A percentile compares a stretch with the other conserved stretches of the same genome.
phyloP scores from a whole-genome alignment of 129 eudicot genomes.

The Ambrosia trifida region DNA sequence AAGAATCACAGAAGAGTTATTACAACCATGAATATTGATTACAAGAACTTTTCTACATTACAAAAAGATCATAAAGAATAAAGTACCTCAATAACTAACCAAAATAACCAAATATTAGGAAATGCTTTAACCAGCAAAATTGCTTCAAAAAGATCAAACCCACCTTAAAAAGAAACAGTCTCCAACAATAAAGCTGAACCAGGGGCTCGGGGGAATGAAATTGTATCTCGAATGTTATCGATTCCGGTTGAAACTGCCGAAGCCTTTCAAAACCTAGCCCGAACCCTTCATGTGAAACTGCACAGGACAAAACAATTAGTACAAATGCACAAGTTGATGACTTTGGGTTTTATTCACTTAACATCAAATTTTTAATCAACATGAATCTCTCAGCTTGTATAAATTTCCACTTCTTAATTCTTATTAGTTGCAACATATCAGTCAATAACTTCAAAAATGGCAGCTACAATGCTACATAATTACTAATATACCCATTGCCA shows the following conservation, averaged over 20 bases:
- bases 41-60: too few relatives aligned
- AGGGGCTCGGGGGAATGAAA: slow-evolving; percentile 94
- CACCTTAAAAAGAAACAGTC: too few relatives aligned
- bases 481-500: background rate
- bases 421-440: slow-evolving; percentile 1
- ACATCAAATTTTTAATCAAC: background rate
- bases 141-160: too few relatives aligned
- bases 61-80: too few relatives aligned
- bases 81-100: too few relatives aligned
- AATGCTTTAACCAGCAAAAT: too few relatives aligned
- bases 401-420: background rate
- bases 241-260: slow-evolving; percentile 94
- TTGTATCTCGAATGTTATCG: slow-evolving; percentile 93
- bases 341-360: background rate
- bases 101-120: too few relatives aligned
- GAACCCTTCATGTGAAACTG: slow-evolving; percentile 99
- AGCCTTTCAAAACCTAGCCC: slow-evolving; percentile 98
- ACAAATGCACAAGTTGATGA: background rate
- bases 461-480: background rate
- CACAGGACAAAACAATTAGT: slow-evolving; percentile 15
- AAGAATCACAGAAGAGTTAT: too few relatives aligned
- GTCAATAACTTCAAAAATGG: background rate
- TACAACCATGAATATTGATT: too few relatives aligned
- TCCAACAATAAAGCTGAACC: slow-evolving; percentile 53
- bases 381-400: background rate